phyloP scores from a whole-genome alignment of 164 flowering plant genomes.

The Chimonanthus salicifolius region DNA sequence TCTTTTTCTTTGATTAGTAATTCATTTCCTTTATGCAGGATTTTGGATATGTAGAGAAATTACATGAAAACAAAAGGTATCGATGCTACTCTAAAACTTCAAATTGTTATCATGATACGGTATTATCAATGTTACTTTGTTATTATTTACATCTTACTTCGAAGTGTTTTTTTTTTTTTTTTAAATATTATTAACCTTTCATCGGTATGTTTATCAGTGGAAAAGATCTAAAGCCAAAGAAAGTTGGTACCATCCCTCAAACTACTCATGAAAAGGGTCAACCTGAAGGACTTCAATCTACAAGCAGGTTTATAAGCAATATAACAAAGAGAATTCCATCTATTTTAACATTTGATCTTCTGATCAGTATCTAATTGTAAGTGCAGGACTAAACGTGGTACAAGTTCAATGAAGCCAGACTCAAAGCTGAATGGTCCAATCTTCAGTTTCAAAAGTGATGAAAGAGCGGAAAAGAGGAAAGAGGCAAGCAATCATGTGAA shows the following conservation, averaged over 20 bases:
- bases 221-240: constrained; percentile 30
- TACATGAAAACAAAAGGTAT: constrained; percentile 40
- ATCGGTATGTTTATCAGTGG: constrained; percentile 16
- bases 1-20: not conserved
- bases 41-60: constrained; percentile 24
- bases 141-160: not conserved
- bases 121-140: not conserved
- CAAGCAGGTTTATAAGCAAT: constrained; percentile 36
- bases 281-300: constrained; percentile 18
- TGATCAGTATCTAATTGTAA: not conserved
- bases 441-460: constrained; percentile 48
- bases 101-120: not conserved
- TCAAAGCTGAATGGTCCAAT: constrained; percentile 16
- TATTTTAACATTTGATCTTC: constrained; percentile 1
- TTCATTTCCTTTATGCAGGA: constrained; percentile 25
- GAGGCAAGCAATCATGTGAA: constrained; percentile 41
- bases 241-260: constrained; percentile 19
- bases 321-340: not conserved
- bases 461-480: constrained; percentile 67
- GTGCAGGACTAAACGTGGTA: constrained; percentile 34
- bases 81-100: not conserved
- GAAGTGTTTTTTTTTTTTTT: too few relatives aligned
- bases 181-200: too few relatives aligned
- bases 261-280: constrained; percentile 25
- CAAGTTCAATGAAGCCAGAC: constrained; percentile 20